Percentiles rank a stretch among this genome's conserved stretches.
These are phyloP conservation scores for Cutaneotrichosporon spelunceum DNA, from an alignment of 1,284 basidiomycete genomes.

Conservation along the genomic window DNA sequence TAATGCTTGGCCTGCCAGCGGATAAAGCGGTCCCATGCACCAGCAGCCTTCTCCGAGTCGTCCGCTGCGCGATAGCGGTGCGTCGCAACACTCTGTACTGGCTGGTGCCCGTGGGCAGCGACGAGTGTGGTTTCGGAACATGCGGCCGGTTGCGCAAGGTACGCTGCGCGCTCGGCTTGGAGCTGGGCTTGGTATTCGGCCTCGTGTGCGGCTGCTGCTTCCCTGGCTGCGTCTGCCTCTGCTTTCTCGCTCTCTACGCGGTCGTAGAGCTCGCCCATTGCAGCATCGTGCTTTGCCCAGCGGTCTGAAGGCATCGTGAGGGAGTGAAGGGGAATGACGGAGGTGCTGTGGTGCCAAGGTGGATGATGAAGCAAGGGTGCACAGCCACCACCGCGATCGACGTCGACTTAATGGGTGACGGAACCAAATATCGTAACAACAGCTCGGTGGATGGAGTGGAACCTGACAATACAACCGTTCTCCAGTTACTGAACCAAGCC, in stretches of 20 bases:
- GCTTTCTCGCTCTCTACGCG: slow-evolving; percentile 7
- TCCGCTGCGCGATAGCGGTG: background rate
- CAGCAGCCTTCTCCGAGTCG: background rate
- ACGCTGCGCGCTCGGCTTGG: background rate
- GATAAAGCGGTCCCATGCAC: slow-evolving; percentile 2
- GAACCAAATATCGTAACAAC: background rate
- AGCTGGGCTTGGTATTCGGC: background rate
- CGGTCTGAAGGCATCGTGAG: background rate
- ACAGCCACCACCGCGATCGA: too few species aligned
- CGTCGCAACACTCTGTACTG: background rate
- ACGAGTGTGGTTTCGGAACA: slow-evolving; percentile 4
- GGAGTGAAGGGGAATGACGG: background rate
- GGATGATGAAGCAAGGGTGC: too few species aligned
- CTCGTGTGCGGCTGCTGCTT: background rate
- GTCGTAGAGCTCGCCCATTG: slow-evolving; percentile 8
- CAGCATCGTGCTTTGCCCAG: slow-evolving; percentile 5
- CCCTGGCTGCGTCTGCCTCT: slow-evolving; percentile 1
- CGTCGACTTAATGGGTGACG: background rate
- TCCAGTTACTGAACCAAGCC: too few species aligned
- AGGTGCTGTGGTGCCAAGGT: background rate
- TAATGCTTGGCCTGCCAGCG: slow-evolving; percentile 5
- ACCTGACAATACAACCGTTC: too few species aligned
- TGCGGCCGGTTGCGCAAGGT: background rate
- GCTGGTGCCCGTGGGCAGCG: background rate
- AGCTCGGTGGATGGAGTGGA: too few species aligned